phyloP scores from a whole-genome alignment of 23 red algal genomes.

The Porphyridium purpureum region DNA sequence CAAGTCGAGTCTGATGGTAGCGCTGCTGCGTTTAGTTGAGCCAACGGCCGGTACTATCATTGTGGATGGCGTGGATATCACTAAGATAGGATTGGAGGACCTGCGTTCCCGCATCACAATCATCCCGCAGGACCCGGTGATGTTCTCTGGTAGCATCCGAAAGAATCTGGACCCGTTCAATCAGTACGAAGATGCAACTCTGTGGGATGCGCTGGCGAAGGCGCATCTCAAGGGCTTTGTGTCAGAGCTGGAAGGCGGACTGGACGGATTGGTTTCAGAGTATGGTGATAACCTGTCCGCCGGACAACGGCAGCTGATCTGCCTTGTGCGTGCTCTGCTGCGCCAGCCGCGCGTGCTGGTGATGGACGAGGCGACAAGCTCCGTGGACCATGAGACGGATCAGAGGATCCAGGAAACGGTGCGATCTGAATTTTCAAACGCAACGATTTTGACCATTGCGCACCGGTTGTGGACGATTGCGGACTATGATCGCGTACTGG shows the following conservation, averaged over 20 bases:
- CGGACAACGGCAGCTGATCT: conserved; percentile 90
- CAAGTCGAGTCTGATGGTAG: conserved; percentile 79
- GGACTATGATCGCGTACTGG: conserved; percentile 47
- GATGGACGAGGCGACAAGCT: conserved; percentile 85
- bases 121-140: conserved; percentile 92
- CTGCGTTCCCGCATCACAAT: conserved; percentile 69
- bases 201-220: conserved; percentile 73
- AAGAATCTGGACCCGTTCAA: conserved; percentile 92
- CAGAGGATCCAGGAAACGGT: conserved; percentile 75
- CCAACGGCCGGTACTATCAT: conserved; percentile 24
- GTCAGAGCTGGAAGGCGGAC: conserved; percentile 34
- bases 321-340: conserved; percentile 71
- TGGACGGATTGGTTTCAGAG: conserved; percentile 69
- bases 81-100: conserved; percentile 31
- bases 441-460: conserved; percentile 64
- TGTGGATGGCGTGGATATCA: conserved; percentile 73
- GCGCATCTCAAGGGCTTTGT: conserved; percentile 67
- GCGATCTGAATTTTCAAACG: conserved; percentile 22
- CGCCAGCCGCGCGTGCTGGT: conserved; percentile 68
- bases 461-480: conserved; percentile 78
- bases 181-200: conserved; percentile 38
- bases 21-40: conserved; percentile 88
- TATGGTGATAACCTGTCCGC: conserved; percentile 93
- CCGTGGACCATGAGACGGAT: conserved; percentile 80
- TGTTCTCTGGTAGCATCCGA: conserved; percentile 84